A percentile compares a stretch with the other conserved stretches of the same genome.
These are phyloP conservation scores for Periconia sp. DNA, from an alignment of 2,329 filamentous ascomycete genomes.

Conservation along the genomic window DNA sequence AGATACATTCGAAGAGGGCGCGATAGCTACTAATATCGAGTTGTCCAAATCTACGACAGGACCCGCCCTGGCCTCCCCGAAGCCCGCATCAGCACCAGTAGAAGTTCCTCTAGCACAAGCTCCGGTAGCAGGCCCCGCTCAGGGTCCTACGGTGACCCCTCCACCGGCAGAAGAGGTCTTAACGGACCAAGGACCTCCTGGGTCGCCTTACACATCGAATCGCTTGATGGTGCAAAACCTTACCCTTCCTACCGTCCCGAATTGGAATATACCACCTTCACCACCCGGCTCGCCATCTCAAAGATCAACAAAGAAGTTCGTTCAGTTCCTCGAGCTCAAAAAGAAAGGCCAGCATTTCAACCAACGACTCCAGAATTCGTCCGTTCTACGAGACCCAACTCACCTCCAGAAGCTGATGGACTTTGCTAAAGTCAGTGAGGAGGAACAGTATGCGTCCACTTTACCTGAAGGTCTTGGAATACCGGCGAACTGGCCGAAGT, in stretches of 20 bases:
- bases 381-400: constrained; percentile 73
- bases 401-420: constrained; percentile 74
- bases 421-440: constrained; percentile 65
- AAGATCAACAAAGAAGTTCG: constrained; percentile 68
- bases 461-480: constrained; percentile 48
- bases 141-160: constrained; percentile 34
- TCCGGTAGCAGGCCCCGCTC: constrained; percentile 31
- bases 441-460: constrained; percentile 71
- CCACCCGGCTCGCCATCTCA: constrained; percentile 63
- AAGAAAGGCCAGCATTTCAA: constrained; percentile 80
- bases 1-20: constrained; percentile 31
- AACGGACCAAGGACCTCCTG: constrained; percentile 30
- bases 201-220: constrained; percentile 71
- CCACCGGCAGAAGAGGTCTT: constrained; percentile 20
- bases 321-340: constrained; percentile 78
- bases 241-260: constrained; percentile 73
- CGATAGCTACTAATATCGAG: constrained; percentile 57
- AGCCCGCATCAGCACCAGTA: constrained; percentile 13
- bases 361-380: constrained; percentile 69
- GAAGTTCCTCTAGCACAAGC: constrained; percentile 10
- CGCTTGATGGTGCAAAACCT: constrained; percentile 72
- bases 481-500: constrained; percentile 48
- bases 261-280: constrained; percentile 76
- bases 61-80: constrained; percentile 18
- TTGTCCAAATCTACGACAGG: constrained; percentile 27